Base-by-base conservation (phyloP, 2,329 filamentous ascomycete genomes). In the Cladophialophora psammophila region DNA sequence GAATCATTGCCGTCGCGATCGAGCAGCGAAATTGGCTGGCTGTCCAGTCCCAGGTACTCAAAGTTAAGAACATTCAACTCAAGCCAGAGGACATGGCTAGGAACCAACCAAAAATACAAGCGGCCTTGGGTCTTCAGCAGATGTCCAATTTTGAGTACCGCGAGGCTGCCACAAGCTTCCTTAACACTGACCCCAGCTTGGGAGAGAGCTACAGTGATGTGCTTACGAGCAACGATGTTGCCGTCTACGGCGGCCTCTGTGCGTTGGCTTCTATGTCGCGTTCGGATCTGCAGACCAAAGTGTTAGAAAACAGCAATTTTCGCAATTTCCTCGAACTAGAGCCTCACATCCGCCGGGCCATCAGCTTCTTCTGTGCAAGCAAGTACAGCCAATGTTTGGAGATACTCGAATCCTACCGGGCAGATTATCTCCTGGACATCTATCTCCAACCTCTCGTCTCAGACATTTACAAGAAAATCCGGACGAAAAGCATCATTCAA, bases 251-350 rank as follows among this genome's bases (percentile, higher is more conserved):
- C 57, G 94, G 92, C 5, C 87, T 99, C 31, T 90, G 94, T 71
- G 92, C 95, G 5, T 86, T 99, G 31, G 94, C 94, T 32, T 93
- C 92, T 1, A 96, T 98, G 91, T 86, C 91, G 67, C 88, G 95
- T 56, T 82, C 84, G 7, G 88, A 92, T 68, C 84, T 99, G 26
- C 91, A 95, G 77, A 81, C 80, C 5, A 83, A 84, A 6, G 93
- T 98, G 2, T 86, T 99, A 0, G 92, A 95, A 42, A 96, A 93
- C 75, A 82, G 83, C 38, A 83, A 85, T 10, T 99, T 99, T 81
- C 90, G 95, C 60, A 88, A 87, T 54, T 97, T 95, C 76, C 86
- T 99, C 13, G 95, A 98, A 77, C 85, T 96, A 0, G 95, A 98
- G 79, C 93, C 94, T 3, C 94, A 98, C 75, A 91, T 99, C 69